Base-by-base conservation (phyloP, 192 early-diverging fungal genomes). In the Coemansia umbellata region DNA sequence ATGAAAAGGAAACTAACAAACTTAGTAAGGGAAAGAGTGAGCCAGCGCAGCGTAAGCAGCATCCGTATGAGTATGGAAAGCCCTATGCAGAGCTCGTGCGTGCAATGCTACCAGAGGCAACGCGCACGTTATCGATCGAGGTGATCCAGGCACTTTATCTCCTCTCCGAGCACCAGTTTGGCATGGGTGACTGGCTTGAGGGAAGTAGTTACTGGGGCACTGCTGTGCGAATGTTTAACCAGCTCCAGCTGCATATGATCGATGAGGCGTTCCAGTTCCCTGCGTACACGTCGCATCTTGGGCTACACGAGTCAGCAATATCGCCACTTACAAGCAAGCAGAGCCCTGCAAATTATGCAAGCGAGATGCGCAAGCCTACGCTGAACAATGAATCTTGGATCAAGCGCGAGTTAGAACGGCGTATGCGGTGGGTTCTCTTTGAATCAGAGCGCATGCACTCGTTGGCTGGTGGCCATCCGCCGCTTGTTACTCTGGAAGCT, bases 221-320 rank as follows among this genome's bases (percentile, higher is more conserved):
- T 2, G 74, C 74, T 4, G 74, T 66, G 42, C 66, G 74, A 15
- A 70, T 78, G 66, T 59, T 78, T 55, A 78, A 70, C 58, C 74
- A 78, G 60, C 48, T 66, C 31, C 74, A 71, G 53, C 60, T 78
- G 44, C 74, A 78, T 33, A 62, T 70, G 74, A 55, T 53, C 30
- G 74, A 78, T 53, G 74, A 78, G 56, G 67, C 74, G 37, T 78
- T 66, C 57, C 66, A 69, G 64, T 66, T 67, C 30, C 74, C 74
- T 1, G 74, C 67, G 1, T 78, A 66, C 63, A 78, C 74, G 21
- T 78, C 74, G 53, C 74, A 78, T 37, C 55, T 78, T 42, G 74
- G 74, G 0, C 52, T 70, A 43, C 74, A 69, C 54, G 74, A 78
- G 45, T 78, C 74, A 8, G 67, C 67, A 0, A 53, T 78, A 6